phyloP scores from a whole-genome alignment of 2,329 filamentous ascomycete genomes.

The Tolypocladium paradoxum region DNA sequence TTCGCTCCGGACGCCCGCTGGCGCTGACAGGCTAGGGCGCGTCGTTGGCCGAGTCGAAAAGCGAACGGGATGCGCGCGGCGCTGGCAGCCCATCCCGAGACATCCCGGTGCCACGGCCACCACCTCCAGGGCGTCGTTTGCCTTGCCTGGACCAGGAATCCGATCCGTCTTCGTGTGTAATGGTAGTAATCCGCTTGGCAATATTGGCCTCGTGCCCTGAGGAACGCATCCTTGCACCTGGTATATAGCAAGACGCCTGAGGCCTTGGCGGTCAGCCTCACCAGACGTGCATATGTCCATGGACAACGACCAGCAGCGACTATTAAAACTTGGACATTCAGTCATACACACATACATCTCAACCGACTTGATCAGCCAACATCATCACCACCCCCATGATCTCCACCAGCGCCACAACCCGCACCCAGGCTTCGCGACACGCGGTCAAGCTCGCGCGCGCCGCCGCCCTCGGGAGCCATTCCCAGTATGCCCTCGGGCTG shows the following conservation, averaged over 20 bases:
- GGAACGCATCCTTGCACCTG: neutral
- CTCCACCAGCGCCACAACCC: conserved; percentile 13
- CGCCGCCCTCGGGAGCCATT: conserved; percentile 1
- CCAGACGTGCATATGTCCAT: neutral
- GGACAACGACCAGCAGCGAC: neutral
- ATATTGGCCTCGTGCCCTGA: neutral
- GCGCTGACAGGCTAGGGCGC: neutral
- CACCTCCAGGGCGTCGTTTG: neutral
- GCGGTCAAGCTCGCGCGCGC: conserved; percentile 11
- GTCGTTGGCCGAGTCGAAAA: neutral
- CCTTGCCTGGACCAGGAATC: neutral
- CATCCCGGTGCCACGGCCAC: neutral
- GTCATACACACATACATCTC: neutral
- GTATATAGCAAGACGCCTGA: neutral
- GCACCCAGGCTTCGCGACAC: conserved; percentile 12
- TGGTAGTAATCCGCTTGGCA: neutral
- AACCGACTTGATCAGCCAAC: neutral
- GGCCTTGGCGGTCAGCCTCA: neutral
- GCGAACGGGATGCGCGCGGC: neutral
- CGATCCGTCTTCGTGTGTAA: neutral
- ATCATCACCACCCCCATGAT: conserved; percentile 11
- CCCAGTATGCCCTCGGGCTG: conserved; percentile 3
- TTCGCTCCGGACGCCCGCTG: neutral
- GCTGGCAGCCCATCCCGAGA: neutral
- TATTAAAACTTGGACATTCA: neutral